Evolutionary conservation across 768 basidiomycete species (phyloP).

Genomic region (Tulasnella sp.): DNA sequence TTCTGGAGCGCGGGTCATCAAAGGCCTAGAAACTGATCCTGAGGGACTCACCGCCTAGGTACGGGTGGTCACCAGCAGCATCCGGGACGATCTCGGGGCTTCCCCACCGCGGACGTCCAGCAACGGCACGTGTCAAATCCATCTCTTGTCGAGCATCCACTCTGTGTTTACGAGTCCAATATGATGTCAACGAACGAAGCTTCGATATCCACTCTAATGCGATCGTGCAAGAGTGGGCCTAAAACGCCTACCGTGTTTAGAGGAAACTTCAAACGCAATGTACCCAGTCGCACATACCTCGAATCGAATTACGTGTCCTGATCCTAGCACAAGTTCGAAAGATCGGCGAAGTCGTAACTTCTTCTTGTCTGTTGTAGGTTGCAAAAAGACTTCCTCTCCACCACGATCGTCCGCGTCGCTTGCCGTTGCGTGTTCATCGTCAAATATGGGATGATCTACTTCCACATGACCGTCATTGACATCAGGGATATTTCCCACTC

Average conservation of each 20-base stretch:
- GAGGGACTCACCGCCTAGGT: background rate
- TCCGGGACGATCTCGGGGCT: conserved; percentile 1
- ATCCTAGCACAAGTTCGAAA: conserved; percentile 64
- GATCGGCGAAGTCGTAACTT: conserved; percentile 46
- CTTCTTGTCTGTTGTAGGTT: conserved; percentile 31
- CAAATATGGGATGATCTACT: conserved; percentile 21
- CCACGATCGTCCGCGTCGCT: conserved; percentile 55
- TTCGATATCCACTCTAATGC: conserved; percentile 79
- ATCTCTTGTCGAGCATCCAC: conserved; percentile 70
- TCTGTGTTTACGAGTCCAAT: conserved; percentile 70
- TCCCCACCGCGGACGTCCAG: background rate
- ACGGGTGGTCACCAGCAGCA: background rate
- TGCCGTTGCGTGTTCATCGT: conserved; percentile 30
- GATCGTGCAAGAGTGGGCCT: conserved; percentile 53
- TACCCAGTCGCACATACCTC: conserved; percentile 42
- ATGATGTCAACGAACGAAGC: conserved; percentile 53
- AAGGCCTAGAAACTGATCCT: background rate
- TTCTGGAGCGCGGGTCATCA: conserved; percentile 37
- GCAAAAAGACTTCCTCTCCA: conserved; percentile 41
- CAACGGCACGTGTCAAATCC: conserved; percentile 36
- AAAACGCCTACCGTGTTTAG: background rate
- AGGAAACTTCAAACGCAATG: background rate
- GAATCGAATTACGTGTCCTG: conserved; percentile 57
- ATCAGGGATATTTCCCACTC: conserved; percentile 10
- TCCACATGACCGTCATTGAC: background rate